Conservation (phyloP, 495 filamentous ascomycete genomes). For the Lentithecium fluviatile region DNA sequence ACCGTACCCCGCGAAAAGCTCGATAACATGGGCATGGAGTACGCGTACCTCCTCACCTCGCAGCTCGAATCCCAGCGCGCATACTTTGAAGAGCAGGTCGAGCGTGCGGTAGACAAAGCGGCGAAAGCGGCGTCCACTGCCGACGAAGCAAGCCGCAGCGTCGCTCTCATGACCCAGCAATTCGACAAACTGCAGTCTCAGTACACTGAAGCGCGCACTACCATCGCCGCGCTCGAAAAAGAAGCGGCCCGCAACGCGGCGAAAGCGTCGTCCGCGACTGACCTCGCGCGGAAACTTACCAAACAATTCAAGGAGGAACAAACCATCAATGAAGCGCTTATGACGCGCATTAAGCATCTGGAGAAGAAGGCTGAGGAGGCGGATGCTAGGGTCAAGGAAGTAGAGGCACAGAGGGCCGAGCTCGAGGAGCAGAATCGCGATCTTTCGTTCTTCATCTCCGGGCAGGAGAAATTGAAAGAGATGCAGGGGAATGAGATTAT, state of each 20-base stretch:
- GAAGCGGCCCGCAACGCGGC: constrained; percentile 66
- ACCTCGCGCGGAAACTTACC: constrained; percentile 71
- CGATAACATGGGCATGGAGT: constrained; percentile 88
- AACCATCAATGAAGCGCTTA: constrained; percentile 71
- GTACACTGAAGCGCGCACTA: constrained; percentile 55
- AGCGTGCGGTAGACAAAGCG: constrained; percentile 89
- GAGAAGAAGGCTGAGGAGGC: constrained; percentile 42
- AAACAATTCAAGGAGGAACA: constrained; percentile 86
- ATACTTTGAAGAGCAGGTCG: constrained; percentile 92
- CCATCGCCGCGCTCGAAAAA: constrained; percentile 64
- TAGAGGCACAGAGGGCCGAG: constrained; percentile 60
- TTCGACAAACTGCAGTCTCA: constrained; percentile 56
- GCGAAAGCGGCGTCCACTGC: constrained; percentile 67
- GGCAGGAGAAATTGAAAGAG: constrained; percentile 76
- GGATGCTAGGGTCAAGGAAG: constrained; percentile 52
- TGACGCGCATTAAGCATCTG: constrained; percentile 72
- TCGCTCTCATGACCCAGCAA: constrained; percentile 51
- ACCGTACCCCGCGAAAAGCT: constrained; percentile 86
- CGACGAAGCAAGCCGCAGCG: constrained; percentile 58
- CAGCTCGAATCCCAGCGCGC: constrained; percentile 89
- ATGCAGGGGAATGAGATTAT: constrained; percentile 62
- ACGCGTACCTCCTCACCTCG: constrained; percentile 85
- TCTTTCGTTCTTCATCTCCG: constrained; percentile 82
- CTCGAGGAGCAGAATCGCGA: constrained; percentile 87
- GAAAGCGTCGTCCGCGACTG: constrained; percentile 66